phyloP scores from a whole-genome alignment of 2,329 filamentous ascomycete species.

The Rachicladosporium sp. region DNA sequence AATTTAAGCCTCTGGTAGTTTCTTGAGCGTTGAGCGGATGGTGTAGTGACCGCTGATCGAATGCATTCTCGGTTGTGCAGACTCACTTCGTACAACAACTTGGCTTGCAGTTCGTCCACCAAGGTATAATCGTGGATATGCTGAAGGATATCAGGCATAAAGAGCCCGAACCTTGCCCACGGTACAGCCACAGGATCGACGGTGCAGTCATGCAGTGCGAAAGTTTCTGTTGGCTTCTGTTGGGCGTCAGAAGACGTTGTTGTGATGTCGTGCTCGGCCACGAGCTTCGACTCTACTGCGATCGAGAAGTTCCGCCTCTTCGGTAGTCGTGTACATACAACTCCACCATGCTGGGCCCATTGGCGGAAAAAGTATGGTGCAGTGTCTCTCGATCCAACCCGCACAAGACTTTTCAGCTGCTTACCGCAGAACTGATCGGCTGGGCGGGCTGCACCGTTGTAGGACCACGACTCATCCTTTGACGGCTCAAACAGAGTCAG shows the following conservation, averaged over 20 bases:
- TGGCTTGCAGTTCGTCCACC: constrained; percentile 50
- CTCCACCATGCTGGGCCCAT: not conserved
- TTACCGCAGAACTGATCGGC: not conserved
- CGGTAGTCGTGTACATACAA: not conserved
- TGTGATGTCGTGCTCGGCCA: too few species aligned
- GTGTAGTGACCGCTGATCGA: constrained; percentile 55
- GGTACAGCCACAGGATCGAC: constrained; percentile 31
- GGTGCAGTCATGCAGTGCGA: constrained; percentile 36
- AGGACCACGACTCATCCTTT: too few species aligned
- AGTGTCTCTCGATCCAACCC: not conserved
- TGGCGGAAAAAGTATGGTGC: not conserved
- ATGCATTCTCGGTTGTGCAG: not conserved
- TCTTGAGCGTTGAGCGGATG: constrained; percentile 43
- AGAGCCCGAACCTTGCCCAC: constrained; percentile 38
- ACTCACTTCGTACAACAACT: constrained; percentile 33
- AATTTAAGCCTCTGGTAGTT: constrained; percentile 79
- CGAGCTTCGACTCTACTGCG: not conserved
- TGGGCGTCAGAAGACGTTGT: not conserved
- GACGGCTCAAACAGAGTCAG: too few species aligned
- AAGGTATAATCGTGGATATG: constrained; percentile 30
- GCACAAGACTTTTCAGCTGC: not conserved
- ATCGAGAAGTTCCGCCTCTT: not conserved
- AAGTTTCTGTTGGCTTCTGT: not conserved
- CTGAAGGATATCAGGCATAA: constrained; percentile 61
- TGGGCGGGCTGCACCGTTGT: not conserved